Evolutionary conservation across 345 rosid species (phyloP).

Genomic region (Salix exigua): DNA sequence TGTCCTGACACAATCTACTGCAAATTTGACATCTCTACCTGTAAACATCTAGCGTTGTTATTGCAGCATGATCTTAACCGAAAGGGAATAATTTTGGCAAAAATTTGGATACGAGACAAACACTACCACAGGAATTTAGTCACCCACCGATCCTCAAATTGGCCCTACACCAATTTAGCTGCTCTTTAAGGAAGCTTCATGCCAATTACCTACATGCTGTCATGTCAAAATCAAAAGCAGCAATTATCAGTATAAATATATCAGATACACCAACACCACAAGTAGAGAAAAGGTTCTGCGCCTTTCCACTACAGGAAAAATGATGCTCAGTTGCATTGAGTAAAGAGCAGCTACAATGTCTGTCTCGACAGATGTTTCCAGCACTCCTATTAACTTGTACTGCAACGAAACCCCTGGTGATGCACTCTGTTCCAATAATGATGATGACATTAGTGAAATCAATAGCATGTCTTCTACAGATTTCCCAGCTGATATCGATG

Average conservation of each 20-base stretch:
- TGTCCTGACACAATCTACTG: not conserved
- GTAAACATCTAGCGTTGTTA: no score
- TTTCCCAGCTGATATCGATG: conserved; percentile 9
- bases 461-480: not conserved
- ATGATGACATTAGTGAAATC: not conserved
- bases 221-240: not conserved
- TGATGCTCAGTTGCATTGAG: not conserved
- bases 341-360: conserved; percentile 14
- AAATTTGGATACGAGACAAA: not conserved
- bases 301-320: not conserved
- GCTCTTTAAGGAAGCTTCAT: conserved; percentile 31
- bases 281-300: not conserved
- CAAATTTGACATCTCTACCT: not conserved
- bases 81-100: no score
- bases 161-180: conserved; percentile 16
- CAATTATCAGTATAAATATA: not conserved
- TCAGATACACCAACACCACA: not conserved
- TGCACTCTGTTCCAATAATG: not conserved
- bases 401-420: conserved; percentile 31
- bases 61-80: not conserved
- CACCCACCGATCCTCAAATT: not conserved
- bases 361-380: conserved; percentile 13
- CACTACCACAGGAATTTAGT: not conserved
- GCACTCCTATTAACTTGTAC: conserved; percentile 19
- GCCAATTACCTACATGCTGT: not conserved